These are phyloP conservation scores for Ascochyta clinopodiicola DNA, from an alignment of 2,329 filamentous ascomycete species.

Conservation along the genomic window DNA sequence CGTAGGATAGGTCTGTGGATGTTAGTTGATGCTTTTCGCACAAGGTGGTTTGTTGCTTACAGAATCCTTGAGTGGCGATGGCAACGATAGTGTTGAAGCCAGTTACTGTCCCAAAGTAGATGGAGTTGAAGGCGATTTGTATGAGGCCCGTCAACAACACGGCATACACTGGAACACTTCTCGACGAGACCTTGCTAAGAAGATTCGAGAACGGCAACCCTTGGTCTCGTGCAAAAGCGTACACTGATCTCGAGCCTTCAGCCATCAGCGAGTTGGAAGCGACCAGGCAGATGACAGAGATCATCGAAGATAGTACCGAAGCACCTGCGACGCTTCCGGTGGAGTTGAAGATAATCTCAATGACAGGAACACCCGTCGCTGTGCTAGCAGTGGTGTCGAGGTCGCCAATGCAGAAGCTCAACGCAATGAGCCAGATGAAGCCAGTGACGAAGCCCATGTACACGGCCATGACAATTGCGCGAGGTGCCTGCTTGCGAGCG, in stretches of 20 bases:
- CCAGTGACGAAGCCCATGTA: constrained; percentile 51
- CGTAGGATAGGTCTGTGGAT: constrained; percentile 60
- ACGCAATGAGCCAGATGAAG: constrained; percentile 49
- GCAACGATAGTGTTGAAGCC: constrained; percentile 64
- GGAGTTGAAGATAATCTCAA: constrained; percentile 61
- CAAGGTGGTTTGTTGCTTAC: constrained; percentile 36
- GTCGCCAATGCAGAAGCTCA: constrained; percentile 51
- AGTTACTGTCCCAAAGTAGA: constrained; percentile 62
- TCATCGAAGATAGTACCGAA: constrained; percentile 55
- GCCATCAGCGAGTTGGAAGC: constrained; percentile 56
- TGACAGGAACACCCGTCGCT: constrained; percentile 59
- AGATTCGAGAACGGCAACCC: constrained; percentile 60
- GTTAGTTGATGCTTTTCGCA: constrained; percentile 1
- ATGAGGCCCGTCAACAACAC: constrained; percentile 56
- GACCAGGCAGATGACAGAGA: constrained; percentile 57
- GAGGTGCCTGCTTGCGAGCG: constrained; percentile 58
- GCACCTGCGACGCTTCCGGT: constrained; percentile 55
- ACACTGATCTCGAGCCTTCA: constrained; percentile 56
- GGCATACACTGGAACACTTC: constrained; percentile 58
- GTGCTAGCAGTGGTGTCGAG: constrained; percentile 55
- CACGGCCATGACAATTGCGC: constrained; percentile 50
- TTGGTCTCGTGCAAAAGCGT: constrained; percentile 58
- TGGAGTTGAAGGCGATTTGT: constrained; percentile 61
- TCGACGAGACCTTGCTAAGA: constrained; percentile 57
- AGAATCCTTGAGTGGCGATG: constrained; percentile 65